Evolutionary conservation across 345 rosid species (phyloP), one percentile per base, ranked within the genome.

Genomic region (Hibiscus mutabilis): DNA sequence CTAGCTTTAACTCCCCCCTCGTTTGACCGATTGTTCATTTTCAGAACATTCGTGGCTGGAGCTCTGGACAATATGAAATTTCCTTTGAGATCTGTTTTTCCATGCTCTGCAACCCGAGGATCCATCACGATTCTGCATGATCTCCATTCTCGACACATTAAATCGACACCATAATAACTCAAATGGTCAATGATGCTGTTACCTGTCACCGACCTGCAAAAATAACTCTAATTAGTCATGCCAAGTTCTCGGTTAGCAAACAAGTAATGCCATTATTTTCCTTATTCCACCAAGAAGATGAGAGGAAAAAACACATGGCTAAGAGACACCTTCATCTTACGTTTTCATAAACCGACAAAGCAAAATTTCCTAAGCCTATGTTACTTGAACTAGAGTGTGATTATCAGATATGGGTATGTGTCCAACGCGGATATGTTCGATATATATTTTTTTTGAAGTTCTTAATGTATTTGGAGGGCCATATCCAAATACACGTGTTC

Each of bases 141-240:
- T 74, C 84, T 84, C 89, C 88, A 86, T 31, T 80, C 46, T 56
- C 78, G 80, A 19, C 89, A 87, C 79, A 63, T 79, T 63, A 91
- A 72, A 1, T 81, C 84, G n/a, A 91, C 81, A 66, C 97, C 96
- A 71, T 79, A 89, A 70, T 94, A 94, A 10, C 14, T 55, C 72
- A 94, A 77, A 80, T 94, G 96, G 81, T 94, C 98, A 0, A 81
- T 63, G 10, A 91, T 77, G 83, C 97, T 92, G 67, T 70, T 85
- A 25, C 99, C 96, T 15, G 72, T 70, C 76, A 95, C 97, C 0
- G 97, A 95, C 77, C 97, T 94, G 83, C 75, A 86, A 21, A 46
- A 16, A 33, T 62, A 31, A 31, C n/a, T 21, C 2, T n/a, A 40
- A 2, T 7, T 16, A 18, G 11, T 42, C 14, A 3, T 10, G 46